Evolutionary conservation across 768 basidiomycete species (phyloP).

Genomic region (Termitomyces sp.): DNA sequence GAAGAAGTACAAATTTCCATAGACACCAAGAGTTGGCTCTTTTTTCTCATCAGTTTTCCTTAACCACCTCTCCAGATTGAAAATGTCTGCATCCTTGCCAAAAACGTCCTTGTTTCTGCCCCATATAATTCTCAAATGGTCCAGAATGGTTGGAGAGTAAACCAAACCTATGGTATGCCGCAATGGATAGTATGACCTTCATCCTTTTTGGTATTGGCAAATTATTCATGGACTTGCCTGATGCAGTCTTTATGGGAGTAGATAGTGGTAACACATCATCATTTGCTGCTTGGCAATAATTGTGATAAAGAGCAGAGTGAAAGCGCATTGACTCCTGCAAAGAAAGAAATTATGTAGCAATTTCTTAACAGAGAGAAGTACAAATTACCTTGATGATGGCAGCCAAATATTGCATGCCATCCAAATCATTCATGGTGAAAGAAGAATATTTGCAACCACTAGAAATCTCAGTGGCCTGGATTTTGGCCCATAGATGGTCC

Average conservation of each 20-base stretch:
- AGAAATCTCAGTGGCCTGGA: constrained; percentile 31
- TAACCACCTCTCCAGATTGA: constrained; percentile 56
- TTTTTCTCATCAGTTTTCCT: constrained; percentile 27
- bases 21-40: constrained; percentile 36
- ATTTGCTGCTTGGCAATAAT: constrained; percentile 40
- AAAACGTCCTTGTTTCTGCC: constrained; percentile 42
- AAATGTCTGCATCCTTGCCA: constrained; percentile 50
- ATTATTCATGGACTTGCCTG: constrained; percentile 36
- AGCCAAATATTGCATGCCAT: constrained; percentile 41
- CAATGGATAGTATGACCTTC: constrained; percentile 46
- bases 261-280: constrained; percentile 60
- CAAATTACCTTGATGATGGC: constrained; percentile 40
- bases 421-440: constrained; percentile 41
- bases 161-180: constrained; percentile 47
- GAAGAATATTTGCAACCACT: constrained; percentile 31
- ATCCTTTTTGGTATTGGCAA: constrained; percentile 45
- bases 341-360: neutral
- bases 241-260: constrained; percentile 38
- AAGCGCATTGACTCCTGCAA: constrained; percentile 45
- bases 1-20: constrained; percentile 37
- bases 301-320: constrained; percentile 46
- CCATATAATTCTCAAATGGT: neutral
- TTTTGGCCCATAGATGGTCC: constrained; percentile 54
- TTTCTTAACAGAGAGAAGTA: neutral
- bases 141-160: neutral